Base-by-base conservation (phyloP, 495 filamentous ascomycete species). In the Massariosphaeria phaeospora region DNA sequence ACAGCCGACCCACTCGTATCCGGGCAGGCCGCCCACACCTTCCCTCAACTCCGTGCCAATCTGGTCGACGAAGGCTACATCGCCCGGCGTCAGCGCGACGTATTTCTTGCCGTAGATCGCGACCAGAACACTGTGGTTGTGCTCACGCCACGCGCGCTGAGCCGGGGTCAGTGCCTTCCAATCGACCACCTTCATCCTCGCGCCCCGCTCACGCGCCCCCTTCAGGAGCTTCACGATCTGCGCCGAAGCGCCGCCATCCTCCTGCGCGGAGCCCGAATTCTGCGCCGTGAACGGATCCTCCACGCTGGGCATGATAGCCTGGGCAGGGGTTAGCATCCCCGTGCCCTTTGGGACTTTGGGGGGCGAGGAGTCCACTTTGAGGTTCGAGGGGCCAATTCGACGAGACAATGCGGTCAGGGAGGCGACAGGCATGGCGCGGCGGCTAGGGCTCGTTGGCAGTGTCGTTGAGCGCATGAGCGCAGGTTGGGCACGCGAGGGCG, bases 1-100 rank as follows among this genome's bases (percentile, higher is more conserved):
- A 29, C 33, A 20, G 2, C 40, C 30, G 11, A 39, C 18, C 49
- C 49, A 52, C 49, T 54, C 41, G 31, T 54, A 38, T 24, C 51
- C 41, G 17, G 40, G 15, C 15, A 46, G 27, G 5, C 38, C n/a
- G 8, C 41, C 51, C 26, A 26, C 31, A 7, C 51, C 51, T 11
- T 54, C 41, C 17, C 27, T 45, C 45, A 57, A 33, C 29, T 41
- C 35, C 17, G 30, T 29, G 10, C 27, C 26, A 20, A 57, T 50
- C 1, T 24, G 45, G 17, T 49, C 46, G 1, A 57, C 38, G 17
- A 39, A 27, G 8, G 26, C 20, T 11, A 43, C 26, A 25, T 57
- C 54, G 11, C 2, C 38, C 8, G 12, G 2, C 1, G 21, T 49
- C 3, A 57, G 34, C 46, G 12, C 26, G n/a, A 51, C 39, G 27